Evolutionary conservation across 768 basidiomycete species (phyloP), one percentile per base, ranked within the genome.

Genomic region (Lentinus brumalis): DNA sequence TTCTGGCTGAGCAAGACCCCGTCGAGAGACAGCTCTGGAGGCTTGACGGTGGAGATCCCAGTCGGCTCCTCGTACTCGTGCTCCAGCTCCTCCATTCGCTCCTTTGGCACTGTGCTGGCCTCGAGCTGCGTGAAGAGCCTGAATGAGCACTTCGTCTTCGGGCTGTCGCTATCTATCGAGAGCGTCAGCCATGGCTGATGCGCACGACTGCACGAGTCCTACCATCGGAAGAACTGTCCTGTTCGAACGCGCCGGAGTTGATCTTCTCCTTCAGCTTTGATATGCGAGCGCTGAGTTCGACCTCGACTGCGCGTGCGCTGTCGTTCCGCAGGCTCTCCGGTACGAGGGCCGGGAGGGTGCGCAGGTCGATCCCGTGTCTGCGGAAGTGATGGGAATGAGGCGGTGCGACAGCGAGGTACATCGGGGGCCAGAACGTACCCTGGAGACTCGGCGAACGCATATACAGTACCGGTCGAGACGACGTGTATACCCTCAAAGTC

Each of bases 401-500:
- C 18, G 30, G 53, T 4, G 54, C 32, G 14, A 21, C 4, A 7
- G n/a, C 4, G 5, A 12, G 29, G 8, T 26, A 7, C 2, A 29
- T 38, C 4, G 3, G 14, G 38, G 8, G 32, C 38, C 32, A 12
- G 26, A 58, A 63, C 80, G 63, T 63, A 92, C 91, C 86, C 86
- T 16, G 71, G 68, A 4, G 86, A 82, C 64, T 85, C 82, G 16
- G 87, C 89, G 52, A 91, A 79, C 2, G 89, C 92, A 67, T 86
- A 91, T n/a, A 94, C 81, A 0, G 89, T 82, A 0, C 92, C 92
- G 57, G 89, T 88, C 29, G 79, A 71, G 11, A 89, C 66, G 69
- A 92, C 87, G 71, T 93, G 91, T 26, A 93, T 77, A 1, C 89
- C 92, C 69, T 89, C 87, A 62, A 94, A 86, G 61, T 92, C 88